Base-by-base conservation (phyloP, 352 stramenopile species). In the Pythium phragmiticola region DNA sequence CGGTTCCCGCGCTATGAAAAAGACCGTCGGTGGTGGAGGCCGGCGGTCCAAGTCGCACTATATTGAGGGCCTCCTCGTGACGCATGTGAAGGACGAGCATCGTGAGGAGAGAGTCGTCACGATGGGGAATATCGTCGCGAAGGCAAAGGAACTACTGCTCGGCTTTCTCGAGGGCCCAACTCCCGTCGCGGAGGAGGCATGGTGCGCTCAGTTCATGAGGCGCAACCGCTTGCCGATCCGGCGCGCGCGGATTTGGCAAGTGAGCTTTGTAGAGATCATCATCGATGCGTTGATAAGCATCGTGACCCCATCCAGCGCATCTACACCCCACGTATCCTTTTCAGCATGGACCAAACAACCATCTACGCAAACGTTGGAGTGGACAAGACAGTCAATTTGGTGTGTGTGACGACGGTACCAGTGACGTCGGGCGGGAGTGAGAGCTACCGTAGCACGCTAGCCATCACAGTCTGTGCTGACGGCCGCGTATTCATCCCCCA, bases 261-360 rank as follows among this genome's bases (percentile, higher is more conserved):
- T 46, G 14, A n/a, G 14, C 14, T 46, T 46, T 9, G 41, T 46
- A 1, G 14, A n/a, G 5, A 46, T 46, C 14, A 12, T 46, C 14
- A 12, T 46, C 41, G 17, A 16, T 12, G 41, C 41, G 41, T 21
- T 46, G 41, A 46, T 7, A 9, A 21, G 14, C 28, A 52, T n/a
- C 26, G 45, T 11, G 14, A 56, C 16, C 19, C 28, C 28, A 56
- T 37, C 41, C 41, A 14, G 36, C 55, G 26, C 55, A 46, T 46
- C 39, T 46, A 3, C 39, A 19, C 16, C 17, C 39, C 39, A 21
- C 39, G 39, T 46, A 46, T 37, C 8, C n/a, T 61, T 4, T 61
- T 52, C 11, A 61, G 53, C 28, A 53, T 61, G 54, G 54, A 61
- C 30, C 54, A 52, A 12, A 61, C 54, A 8, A 28, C 54, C 1